Evolutionary conservation across 345 rosid genomes (phyloP).

Genomic region (Microcos paniculata): DNA sequence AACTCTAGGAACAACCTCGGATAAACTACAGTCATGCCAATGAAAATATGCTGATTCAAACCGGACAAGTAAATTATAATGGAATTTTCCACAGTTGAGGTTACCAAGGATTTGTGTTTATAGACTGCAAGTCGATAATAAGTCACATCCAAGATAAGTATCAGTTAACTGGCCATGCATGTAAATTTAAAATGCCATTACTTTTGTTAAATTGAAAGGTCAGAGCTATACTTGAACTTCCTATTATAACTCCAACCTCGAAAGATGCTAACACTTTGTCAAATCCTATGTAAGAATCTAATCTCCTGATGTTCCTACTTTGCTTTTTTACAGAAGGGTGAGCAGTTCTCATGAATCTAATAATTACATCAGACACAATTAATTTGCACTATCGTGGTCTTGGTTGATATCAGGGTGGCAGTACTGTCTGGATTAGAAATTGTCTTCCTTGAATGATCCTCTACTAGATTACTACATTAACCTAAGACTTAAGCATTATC

Average conservation of each 20-base stretch:
- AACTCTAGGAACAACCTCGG: background rate
- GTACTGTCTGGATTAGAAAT: background rate
- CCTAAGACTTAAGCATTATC: constrained; percentile 34
- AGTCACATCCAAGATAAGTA: background rate
- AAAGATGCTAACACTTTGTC: background rate
- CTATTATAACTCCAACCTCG: background rate
- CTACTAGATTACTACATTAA: constrained; percentile 5
- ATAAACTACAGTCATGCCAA: background rate
- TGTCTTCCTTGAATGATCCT: background rate
- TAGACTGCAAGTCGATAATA: background rate
- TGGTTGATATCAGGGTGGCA: background rate
- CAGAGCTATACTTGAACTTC: background rate
- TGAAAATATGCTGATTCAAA: background rate
- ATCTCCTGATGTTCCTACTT: background rate
- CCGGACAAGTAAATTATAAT: background rate
- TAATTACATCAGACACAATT: background rate
- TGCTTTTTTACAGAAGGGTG: background rate
- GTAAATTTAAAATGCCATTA: background rate
- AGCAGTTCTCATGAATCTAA: background rate
- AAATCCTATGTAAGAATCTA: background rate
- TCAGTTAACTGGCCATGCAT: too few species aligned
- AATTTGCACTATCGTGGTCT: background rate
- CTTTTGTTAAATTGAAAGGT: background rate
- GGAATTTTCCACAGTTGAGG: background rate
- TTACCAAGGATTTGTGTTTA: background rate